Evolutionary conservation across 1,139 yeast species (phyloP), one percentile per base, ranked within the genome.

Genomic region (Geotrichum aggregatum): DNA sequence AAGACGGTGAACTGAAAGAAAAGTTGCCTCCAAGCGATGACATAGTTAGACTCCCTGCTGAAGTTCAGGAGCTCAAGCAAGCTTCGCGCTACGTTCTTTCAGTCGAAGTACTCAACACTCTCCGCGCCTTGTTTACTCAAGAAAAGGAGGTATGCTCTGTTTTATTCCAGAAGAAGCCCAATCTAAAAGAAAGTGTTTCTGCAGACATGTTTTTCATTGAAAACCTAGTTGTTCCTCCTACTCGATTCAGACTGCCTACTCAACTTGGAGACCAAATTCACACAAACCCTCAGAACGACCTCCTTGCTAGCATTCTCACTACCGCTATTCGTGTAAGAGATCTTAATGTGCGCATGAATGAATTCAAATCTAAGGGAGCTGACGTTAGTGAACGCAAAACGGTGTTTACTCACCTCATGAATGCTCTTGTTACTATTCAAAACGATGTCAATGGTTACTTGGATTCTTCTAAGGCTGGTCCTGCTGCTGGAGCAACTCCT

Each of bases 181-280:
- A 72, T 48, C 70, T 72, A 26, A 76, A 71, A 41, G 76, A 75
- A 31, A 59, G 59, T 18, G 80, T 87, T 11, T 72, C 78, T 38
- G 85, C 96, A n/a, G 96, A 92, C 65, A 79, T 88, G 76, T 94
- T 92, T 71, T 94, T 94, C 74, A 77, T 88, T 62, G 91, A 87
- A 61, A 80, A 88, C 4, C 74, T 94, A 55, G 84, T 89, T 50
- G 98, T 94, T 35, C 98, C 99, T 34, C 94, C 98, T 48, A 94
- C 98, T 3, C 79, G 98, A 70, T 94, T 92, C 75, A 80, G 99
- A 71, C 78, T 92, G 60, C 98, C 98, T 14, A 85, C 96, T n/a
- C 91, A 91, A 69, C 76, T 94, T 55, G 98, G 98, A 53, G 98
- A 92, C 55, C 96, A 88, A 68, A 81, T 92, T 58, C 98, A 92